Evolutionary conservation across 306 rosid species (phyloP), one percentile per base, ranked within the genome.

Genomic region (Malus fusca): DNA sequence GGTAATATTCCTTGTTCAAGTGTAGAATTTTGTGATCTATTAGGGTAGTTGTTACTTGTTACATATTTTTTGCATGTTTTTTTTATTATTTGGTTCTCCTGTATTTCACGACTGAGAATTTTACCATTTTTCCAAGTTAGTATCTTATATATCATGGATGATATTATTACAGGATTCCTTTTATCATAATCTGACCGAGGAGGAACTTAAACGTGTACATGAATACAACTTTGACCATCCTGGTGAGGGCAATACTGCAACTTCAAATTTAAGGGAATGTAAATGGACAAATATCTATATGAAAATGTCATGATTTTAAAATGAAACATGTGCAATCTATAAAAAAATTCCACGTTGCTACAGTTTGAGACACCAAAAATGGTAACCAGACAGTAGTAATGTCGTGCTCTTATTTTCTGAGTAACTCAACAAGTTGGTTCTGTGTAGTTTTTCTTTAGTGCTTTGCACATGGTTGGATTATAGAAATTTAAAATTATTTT

Each of bases 211-310:
- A 62, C 84, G 86, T 84, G 99, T 92, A 79, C 91, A 89, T 59
- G 99, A 92, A 74, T 96, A 92, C 90, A 96, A 96, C 87, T 96
- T 92, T 82, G 99, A 96, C 81, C 99, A 96, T 87, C 99, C 98
- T 80, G 97, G 97, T 92, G 44, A 88, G 94, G 78, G 79, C 73
- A 77, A 44, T 72, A 74, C 22, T 73, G 75, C 77, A 69, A 28
- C 68, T 74, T 58, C 23, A 77, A 73, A 21, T 43, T 10, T 43
- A 60, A 43, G 77, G 59, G 55, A 48, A 17, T 48, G 55, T 48
- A 48, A 48, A 25, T 59, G 8, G 19, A 59, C 26, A 52, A 42
- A 30, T 59, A 59, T 60, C 30, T 62, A 44, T 58, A 11, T 25
- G 18, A 58, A 58, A 61, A 33, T 43, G 8, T 74, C 44, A 61